Evolutionary conservation across 176 grass and related monocot species (phyloP), one percentile per base, ranked within the genome.

Genomic region (Paspalum vaginatum): DNA sequence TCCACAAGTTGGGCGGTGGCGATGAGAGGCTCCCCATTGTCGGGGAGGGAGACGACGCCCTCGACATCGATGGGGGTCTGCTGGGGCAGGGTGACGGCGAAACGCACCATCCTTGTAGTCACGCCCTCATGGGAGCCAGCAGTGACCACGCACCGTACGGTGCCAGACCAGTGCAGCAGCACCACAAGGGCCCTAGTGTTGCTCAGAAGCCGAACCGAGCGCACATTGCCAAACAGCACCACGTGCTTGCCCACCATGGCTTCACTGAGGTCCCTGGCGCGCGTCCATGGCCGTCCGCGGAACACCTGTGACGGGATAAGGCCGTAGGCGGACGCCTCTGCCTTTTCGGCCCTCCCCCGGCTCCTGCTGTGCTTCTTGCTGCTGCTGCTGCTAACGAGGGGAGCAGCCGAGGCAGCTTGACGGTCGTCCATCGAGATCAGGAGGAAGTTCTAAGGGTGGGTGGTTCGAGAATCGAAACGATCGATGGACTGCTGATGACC

Each of bases 101-200:
- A 81, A 54, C 18, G 66, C 79, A 71, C 79, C 65, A 59, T 71
- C 52, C 54, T 22, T 18, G 25, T 72, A 55, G 54, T 81, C 79
- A 43, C 66, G 4, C 52, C 49, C 8, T 72, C 43, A 11, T 39
- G 32, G 61, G 61, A 18, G 6, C 16, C 61, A 15, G 71, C 71
- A 37, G 11, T 52, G 52, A 57, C 51, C 32, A 56, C 32, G 21
- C 71, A 74, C 9, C 9, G 71, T 17, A 74, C 71, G 10, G 51
- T 40, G 51, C 32, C 14, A 32, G 5, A 55, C 17, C 1, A 7
- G 71, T 14, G 2, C 18, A 56, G 11, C 6, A 74, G 50, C 32
- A 74, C 37, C 32, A 74, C 5, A 17, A 21, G 11, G 17, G 71
- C 18, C 50, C 71, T 74, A 9, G 32, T 14, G 17, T 20, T 56